Conservation (phyloP, 768 basidiomycete genomes). For the Inosperma sp. region DNA sequence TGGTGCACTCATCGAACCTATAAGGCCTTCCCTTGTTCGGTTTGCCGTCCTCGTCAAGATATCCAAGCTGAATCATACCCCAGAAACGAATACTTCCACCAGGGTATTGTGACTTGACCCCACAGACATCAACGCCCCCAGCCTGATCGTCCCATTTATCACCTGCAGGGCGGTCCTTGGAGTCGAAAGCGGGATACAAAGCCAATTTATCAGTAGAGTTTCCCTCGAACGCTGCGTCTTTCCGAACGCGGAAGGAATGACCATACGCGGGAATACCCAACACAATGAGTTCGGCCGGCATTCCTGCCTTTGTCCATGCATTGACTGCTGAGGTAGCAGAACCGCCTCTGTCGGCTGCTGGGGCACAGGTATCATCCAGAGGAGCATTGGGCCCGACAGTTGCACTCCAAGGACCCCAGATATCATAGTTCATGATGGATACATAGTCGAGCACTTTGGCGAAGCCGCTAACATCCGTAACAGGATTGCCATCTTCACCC, state of each 20-base stretch:
- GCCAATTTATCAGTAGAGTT: slow-evolving; percentile 37
- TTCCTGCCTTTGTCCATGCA: slow-evolving; percentile 70
- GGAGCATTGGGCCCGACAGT: slow-evolving; percentile 84
- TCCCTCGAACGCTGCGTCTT: slow-evolving; percentile 39
- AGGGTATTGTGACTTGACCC: slow-evolving; percentile 36
- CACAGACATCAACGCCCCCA: slow-evolving; percentile 51
- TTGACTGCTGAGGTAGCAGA: slow-evolving; percentile 72
- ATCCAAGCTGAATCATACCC: slow-evolving; percentile 56
- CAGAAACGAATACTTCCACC: slow-evolving; percentile 61
- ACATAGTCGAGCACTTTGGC: slow-evolving; percentile 57
- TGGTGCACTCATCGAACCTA: slow-evolving; percentile 60
- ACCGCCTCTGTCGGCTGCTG: slow-evolving; percentile 54
- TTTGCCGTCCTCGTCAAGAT: slow-evolving; percentile 45
- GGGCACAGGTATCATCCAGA: slow-evolving; percentile 72
- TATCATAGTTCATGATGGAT: slow-evolving; percentile 66
- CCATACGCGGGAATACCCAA: slow-evolving; percentile 84
- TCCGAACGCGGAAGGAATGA: slow-evolving; percentile 63
- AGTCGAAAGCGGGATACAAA: slow-evolving; percentile 52
- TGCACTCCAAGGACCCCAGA: slow-evolving; percentile 60
- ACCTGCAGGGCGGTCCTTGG: slow-evolving; percentile 45
- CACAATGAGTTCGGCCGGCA: slow-evolving; percentile 63
- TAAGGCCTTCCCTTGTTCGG: slow-evolving; percentile 48
- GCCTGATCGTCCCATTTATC: slow-evolving; percentile 60
- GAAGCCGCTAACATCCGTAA: slow-evolving; percentile 65
- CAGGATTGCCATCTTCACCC: slow-evolving; percentile 48